Evolutionary conservation across 768 basidiomycete genomes (phyloP), one percentile per base, ranked within the genome.

Genomic region (Gelatoporia subvermispora): DNA sequence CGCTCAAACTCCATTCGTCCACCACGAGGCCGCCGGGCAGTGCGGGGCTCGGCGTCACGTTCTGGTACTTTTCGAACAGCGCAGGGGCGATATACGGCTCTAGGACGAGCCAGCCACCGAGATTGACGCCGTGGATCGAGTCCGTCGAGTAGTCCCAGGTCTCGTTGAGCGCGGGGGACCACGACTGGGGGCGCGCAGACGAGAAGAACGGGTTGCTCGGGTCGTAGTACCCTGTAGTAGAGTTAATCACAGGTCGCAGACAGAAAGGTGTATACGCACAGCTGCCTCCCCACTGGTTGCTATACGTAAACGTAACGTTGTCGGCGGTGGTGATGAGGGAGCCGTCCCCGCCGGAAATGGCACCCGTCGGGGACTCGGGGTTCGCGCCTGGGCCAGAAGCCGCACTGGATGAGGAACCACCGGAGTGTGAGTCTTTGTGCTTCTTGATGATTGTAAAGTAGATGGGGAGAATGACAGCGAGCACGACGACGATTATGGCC

Each of bases 11-110:
- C 76, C 75, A 88, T 59, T 90, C 88, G 56, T 90, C 87, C n/a
- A 72, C 61, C 10, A 76, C 69, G 1, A 25, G 46, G 1, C 57
- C 57, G n/a, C 56, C 54, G 3, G 58, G 55, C 16, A 57, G 45
- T 1, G 54, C 52, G 2, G 52, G 41, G 38, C 42, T 54, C 2
- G 60, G 57, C 2, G 58, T 51, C 15, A 46, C 47, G 3, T 70
- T 64, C 25, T 78, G 74, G 62, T 85, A 86, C 53, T 75, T 73
- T 57, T 87, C 78, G 65, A 72, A 87, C 21, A 85, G 65, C 3
- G 72, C 71, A 0, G 87, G 87, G 5, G 76, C 67, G 64, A 90
- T 88, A 68, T 87, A 89, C 1, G 88, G 90, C 66, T 94, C 92
- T 20, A 84, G 75, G 35, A 84, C 80, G 55, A 92, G 80, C 71